Evolutionary conservation across 164 flowering plant genomes (phyloP).

Genomic region (Santalum album): DNA sequence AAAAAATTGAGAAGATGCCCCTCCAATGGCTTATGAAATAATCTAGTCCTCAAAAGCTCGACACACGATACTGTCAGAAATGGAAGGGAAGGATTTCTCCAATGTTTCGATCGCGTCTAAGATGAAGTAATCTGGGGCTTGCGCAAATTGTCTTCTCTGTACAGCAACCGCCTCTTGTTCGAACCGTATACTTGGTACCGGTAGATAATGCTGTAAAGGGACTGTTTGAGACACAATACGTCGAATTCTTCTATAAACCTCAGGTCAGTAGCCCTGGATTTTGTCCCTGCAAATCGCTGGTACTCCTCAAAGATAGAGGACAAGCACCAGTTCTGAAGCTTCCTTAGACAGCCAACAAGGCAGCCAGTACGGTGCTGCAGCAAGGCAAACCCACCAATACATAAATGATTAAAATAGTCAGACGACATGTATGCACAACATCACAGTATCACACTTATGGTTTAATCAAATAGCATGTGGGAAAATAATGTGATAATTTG

Average conservation of each 20-base stretch:
- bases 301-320: conserved; percentile 67
- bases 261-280: conserved; percentile 53
- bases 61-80: too few species aligned
- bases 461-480: too few species aligned
- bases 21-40: too few species aligned
- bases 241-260: conserved; percentile 60
- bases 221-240: conserved; percentile 34
- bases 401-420: too few species aligned
- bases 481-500: too few species aligned
- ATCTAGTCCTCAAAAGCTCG: too few species aligned
- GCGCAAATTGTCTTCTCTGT: conserved; percentile 40
- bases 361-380: conserved; percentile 84
- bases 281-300: conserved; percentile 58
- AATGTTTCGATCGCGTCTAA: conserved; percentile 12
- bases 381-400: background rate
- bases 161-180: conserved; percentile 51
- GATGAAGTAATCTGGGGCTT: conserved; percentile 34
- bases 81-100: too few species aligned
- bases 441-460: too few species aligned
- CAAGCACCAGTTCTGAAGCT: conserved; percentile 76
- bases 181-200: conserved; percentile 61
- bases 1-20: too few species aligned
- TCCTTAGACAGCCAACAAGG: conserved; percentile 76
- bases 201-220: conserved; percentile 61
- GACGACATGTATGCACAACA: too few species aligned